Percentiles rank a stretch among this genome's conserved stretches.
phyloP scores from a whole-genome alignment of 768 basidiomycete species.

The Naganishia vaughanmartiniae region DNA sequence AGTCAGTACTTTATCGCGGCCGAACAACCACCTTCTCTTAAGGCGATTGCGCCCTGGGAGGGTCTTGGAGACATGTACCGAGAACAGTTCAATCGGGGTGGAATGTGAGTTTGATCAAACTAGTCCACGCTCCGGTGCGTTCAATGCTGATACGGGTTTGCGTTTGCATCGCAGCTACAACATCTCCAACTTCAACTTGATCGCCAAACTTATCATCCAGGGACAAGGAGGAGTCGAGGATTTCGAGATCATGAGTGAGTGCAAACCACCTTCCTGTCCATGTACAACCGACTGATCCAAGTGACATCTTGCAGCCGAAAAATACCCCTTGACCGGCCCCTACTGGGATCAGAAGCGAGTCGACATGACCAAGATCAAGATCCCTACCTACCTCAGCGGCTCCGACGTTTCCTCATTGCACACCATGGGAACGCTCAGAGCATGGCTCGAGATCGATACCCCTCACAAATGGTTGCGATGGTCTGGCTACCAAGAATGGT shows the following conservation, averaged over 20 bases:
- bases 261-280: background rate
- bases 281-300: background rate
- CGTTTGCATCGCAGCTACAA: background rate
- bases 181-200: slow-evolving; percentile 30
- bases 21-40: slow-evolving; percentile 35
- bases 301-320: background rate
- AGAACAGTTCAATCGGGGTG: slow-evolving; percentile 35
- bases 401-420: slow-evolving; percentile 32
- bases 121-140: background rate
- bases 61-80: slow-evolving; percentile 32
- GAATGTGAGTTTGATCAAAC: slow-evolving; percentile 29
- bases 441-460: slow-evolving; percentile 16
- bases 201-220: slow-evolving; percentile 34
- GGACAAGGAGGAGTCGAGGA: slow-evolving; percentile 32
- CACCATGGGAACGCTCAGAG: slow-evolving; percentile 35
- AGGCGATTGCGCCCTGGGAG: slow-evolving; percentile 41
- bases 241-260: slow-evolving; percentile 30
- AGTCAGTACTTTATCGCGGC: slow-evolving; percentile 34
- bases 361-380: slow-evolving; percentile 29
- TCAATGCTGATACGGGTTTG: background rate
- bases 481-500: slow-evolving; percentile 33
- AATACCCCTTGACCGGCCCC: slow-evolving; percentile 9
- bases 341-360: slow-evolving; percentile 37
- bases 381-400: slow-evolving; percentile 32
- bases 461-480: slow-evolving; percentile 22